These are phyloP conservation scores for Whalleya microplaca DNA, from an alignment of 2,329 filamentous ascomycete genomes.

Conservation along the genomic window DNA sequence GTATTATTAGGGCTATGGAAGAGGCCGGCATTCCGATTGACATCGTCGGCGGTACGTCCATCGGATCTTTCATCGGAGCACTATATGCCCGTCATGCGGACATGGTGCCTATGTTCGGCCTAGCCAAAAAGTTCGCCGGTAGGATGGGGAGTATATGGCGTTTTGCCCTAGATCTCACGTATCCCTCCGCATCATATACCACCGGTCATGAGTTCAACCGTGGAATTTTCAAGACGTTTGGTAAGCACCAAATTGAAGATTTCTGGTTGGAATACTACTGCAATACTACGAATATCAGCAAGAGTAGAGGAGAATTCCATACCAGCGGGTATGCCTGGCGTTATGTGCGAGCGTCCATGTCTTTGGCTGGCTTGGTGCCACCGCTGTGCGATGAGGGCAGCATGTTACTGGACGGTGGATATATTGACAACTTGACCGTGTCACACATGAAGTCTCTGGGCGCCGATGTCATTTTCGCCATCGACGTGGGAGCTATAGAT, in stretches of 20 bases:
- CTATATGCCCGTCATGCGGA: constrained; percentile 96
- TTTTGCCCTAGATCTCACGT: constrained; percentile 95
- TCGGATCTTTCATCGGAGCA: constrained; percentile 92
- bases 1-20: constrained; percentile 92
- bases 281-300: constrained; percentile 98
- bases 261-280: constrained; percentile 99
- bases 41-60: constrained; percentile 92
- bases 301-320: constrained; percentile 88
- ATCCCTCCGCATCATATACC: constrained; percentile 95
- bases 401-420: constrained; percentile 95
- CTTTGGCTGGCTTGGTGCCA: constrained; percentile 86
- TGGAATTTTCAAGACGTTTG: constrained; percentile 98
- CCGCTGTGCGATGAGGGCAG: constrained; percentile 95
- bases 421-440: constrained; percentile 96
- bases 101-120: constrained; percentile 93
- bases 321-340: constrained; percentile 97
- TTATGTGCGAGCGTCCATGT: constrained; percentile 96
- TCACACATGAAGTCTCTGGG: constrained; percentile 96
- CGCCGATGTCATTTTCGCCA: constrained; percentile 90
- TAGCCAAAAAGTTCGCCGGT: constrained; percentile 95
- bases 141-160: constrained; percentile 99
- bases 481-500: constrained; percentile 92
- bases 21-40: constrained; percentile 97
- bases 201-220: constrained; percentile 99
- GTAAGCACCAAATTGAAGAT: constrained; percentile 95